Evolutionary conservation across 1,284 basidiomycete species (phyloP), one percentile per base, ranked within the genome.

Genomic region (Moesziomyces globuligerus): DNA sequence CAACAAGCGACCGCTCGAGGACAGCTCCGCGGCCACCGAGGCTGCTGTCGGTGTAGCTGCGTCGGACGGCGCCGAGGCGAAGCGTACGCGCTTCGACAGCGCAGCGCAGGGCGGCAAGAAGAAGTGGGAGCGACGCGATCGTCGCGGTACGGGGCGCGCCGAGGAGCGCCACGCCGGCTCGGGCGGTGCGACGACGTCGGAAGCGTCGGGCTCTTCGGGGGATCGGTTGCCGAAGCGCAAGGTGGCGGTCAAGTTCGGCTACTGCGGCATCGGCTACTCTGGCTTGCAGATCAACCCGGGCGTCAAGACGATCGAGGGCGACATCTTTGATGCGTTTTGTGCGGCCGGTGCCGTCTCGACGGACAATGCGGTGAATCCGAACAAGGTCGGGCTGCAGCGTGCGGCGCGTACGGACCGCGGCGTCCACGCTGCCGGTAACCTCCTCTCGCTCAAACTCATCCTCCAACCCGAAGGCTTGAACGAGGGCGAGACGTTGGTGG

Each of bases 391-490:
- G 45, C 87, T 98, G 13, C 89, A 89, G 41, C 88, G 96, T 36
- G 92, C 95, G 3, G 96, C 96, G 7, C 86, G 96, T 3, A 99
- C 96, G 0, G 96, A 99, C 83, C 91, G 94, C 1, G 96, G 96
- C 18, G 96, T 99, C 6, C 94, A 98, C 80, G 96, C 96, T 6
- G 94, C 94, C 7, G 92, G 94, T 11, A 99, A 99, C 81, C 86
- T 93, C 25, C 89, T 79, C 23, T 74, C 69, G 9, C 57, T 82
- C n/a, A 83, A 83, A 46, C 59, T 82, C 24, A 82, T 83, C 43
- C 52, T 83, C 9, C 65, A 81, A 50, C 82, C 97, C 6, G 38
- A 39, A 0, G 60, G 51, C 3, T 37, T 76, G 37, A 40, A 56
- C 1, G 38, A 55, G 6, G 74, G 71, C 13, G 59, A 74, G 46